Conservation (phyloP, 306 rosid species). For the Morella rubra region DNA sequence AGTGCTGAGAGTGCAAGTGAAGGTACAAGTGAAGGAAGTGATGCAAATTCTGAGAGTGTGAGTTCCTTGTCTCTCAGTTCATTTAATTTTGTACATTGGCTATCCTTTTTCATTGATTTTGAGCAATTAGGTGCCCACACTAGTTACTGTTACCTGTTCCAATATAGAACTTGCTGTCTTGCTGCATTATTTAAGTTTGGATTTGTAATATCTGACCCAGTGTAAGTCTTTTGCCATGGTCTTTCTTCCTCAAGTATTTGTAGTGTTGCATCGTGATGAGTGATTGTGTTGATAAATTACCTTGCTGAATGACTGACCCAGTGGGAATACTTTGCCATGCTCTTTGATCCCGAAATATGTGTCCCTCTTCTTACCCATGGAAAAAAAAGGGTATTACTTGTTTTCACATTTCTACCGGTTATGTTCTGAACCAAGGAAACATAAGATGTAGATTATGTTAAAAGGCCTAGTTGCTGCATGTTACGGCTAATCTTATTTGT, state of each 20-base stretch:
- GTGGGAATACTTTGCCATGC: too few species aligned
- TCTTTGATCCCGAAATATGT: too few species aligned
- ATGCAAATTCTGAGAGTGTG: slow-evolving; percentile 87
- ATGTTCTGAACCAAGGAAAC: neutral
- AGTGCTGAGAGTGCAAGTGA: slow-evolving; percentile 97
- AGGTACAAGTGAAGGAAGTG: slow-evolving; percentile 93
- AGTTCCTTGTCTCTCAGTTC: slow-evolving; percentile 35
- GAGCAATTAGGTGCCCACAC: neutral
- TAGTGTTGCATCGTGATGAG: neutral
- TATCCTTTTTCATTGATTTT: neutral
- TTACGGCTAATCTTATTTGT: neutral
- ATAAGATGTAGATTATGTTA: neutral
- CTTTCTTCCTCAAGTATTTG: neutral
- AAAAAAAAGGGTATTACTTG: too few species aligned
- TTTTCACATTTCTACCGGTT: too few species aligned
- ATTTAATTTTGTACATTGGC: slow-evolving; percentile 11
- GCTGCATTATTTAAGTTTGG: neutral
- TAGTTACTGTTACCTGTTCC: neutral
- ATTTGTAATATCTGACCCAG: neutral
- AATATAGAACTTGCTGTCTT: neutral
- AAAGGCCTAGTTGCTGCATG: neutral
- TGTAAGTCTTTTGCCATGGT: neutral
- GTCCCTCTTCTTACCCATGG: too few species aligned
- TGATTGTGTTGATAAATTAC: too few species aligned
- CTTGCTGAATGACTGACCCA: too few species aligned